Conservation (phyloP, 352 stramenopile genomes). For the Pythium dissotocum region DNA sequence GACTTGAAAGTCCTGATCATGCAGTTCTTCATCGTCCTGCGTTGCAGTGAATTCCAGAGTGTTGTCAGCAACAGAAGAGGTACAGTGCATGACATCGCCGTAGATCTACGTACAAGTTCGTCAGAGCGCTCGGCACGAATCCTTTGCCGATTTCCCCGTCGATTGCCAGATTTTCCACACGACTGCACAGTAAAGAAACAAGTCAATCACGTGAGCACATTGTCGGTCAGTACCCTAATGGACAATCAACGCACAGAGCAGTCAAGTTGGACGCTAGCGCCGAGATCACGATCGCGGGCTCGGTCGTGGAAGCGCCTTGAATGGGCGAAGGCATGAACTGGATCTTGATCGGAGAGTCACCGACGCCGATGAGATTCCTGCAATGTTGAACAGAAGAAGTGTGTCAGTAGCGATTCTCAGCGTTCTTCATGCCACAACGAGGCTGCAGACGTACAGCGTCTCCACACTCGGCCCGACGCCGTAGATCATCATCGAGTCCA, state of each 20-base stretch:
- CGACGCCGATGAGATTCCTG: constrained; percentile 2
- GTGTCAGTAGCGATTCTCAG: not conserved
- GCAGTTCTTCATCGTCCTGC: constrained; percentile 46
- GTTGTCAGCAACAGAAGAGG: too few relatives aligned
- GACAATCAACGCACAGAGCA: not conserved
- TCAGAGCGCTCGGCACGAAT: not conserved
- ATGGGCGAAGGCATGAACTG: not conserved
- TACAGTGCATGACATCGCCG: too few relatives aligned
- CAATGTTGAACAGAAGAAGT: constrained; percentile 5
- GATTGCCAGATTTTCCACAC: too few relatives aligned
- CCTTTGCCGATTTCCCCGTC: not conserved
- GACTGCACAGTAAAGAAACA: not conserved
- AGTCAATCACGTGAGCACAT: not conserved
- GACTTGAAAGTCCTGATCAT: constrained; percentile 40
- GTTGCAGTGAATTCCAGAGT: too few relatives aligned
- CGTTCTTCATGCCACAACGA: not conserved
- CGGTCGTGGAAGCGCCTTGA: not conserved
- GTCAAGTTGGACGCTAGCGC: not conserved
- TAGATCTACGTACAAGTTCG: not conserved
- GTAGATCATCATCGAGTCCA: constrained; percentile 37
- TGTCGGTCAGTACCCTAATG: too few relatives aligned
- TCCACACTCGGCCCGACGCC: constrained; percentile 27
- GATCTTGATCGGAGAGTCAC: not conserved
- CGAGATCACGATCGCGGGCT: not conserved
- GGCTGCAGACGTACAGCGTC: constrained; percentile 8